phyloP scores from a whole-genome alignment of 345 rosid genomes.

The Isatis tinctoria region DNA sequence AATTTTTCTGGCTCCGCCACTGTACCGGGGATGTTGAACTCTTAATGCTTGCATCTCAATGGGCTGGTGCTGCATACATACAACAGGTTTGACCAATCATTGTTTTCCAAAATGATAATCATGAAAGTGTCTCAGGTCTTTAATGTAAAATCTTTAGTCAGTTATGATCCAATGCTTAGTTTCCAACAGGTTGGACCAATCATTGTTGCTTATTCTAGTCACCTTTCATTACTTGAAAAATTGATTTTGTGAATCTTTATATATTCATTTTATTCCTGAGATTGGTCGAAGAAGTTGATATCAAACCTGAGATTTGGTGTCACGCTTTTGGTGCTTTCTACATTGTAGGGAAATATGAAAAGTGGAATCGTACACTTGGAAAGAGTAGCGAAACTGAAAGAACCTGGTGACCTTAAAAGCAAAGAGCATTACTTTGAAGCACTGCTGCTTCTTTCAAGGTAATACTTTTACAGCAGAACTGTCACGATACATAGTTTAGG shows the following conservation, averaged over 20 bases:
- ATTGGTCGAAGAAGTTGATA: too few relatives aligned
- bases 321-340: too few relatives aligned
- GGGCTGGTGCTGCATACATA: conserved; percentile 72
- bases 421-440: conserved; percentile 68
- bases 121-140: neutral
- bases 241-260: too few relatives aligned
- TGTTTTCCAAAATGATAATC: neutral
- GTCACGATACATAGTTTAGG: neutral
- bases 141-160: neutral
- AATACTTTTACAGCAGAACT: neutral
- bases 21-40: conserved; percentile 58
- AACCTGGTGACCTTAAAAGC: conserved; percentile 58
- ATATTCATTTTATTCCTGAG: too few relatives aligned
- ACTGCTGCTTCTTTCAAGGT: conserved; percentile 74
- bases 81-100: conserved; percentile 50
- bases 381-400: conserved; percentile 59
- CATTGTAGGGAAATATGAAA: too few relatives aligned
- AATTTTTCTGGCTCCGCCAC: too few relatives aligned
- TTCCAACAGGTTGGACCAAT: too few relatives aligned
- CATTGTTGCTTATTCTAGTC: too few relatives aligned
- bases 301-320: too few relatives aligned
- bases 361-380: conserved; percentile 64
- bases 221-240: too few relatives aligned
- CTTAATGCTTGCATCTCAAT: conserved; percentile 68
- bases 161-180: neutral